These are phyloP conservation scores for Hymenotorrendiella dingleyae DNA, from an alignment of 2,329 filamentous ascomycete genomes.

Conservation along the genomic window DNA sequence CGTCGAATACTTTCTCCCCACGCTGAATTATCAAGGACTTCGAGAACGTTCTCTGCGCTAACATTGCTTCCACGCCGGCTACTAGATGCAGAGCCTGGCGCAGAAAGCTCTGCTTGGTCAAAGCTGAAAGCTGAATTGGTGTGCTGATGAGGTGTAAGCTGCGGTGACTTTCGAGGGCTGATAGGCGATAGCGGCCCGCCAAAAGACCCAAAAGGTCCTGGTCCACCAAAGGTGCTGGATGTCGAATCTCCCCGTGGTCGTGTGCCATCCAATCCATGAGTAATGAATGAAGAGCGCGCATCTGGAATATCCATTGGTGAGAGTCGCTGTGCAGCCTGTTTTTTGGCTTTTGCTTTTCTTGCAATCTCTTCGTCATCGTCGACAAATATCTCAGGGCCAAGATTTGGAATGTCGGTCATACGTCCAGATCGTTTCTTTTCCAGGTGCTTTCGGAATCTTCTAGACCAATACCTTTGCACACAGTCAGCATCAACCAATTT, in stretches of 20 bases:
- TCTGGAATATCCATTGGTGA: slow-evolving; percentile 23
- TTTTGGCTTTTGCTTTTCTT: slow-evolving; percentile 9
- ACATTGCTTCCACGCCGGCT: slow-evolving; percentile 63
- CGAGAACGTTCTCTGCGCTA: slow-evolving; percentile 70
- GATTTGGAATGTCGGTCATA: slow-evolving; percentile 71
- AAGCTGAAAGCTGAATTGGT: slow-evolving; percentile 30
- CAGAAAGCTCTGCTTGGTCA: slow-evolving; percentile 21
- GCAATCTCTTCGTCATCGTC: slow-evolving; percentile 59
- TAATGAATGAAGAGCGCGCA: slow-evolving; percentile 25
- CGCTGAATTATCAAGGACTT: slow-evolving; percentile 80
- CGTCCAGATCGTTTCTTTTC: slow-evolving; percentile 68
- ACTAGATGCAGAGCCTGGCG: slow-evolving; percentile 33
- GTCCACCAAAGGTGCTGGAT: slow-evolving; percentile 4
- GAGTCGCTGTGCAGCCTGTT: slow-evolving; percentile 16
- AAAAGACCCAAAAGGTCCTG: slow-evolving; percentile 2
- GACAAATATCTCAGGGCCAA: slow-evolving; percentile 83
- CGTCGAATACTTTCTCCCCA: slow-evolving; percentile 91
- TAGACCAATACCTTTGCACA: slow-evolving; percentile 63
- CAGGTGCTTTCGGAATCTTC: slow-evolving; percentile 71
- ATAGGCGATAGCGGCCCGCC: slow-evolving; percentile 14
- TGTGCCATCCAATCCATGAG: slow-evolving; percentile 26
- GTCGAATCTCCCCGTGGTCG: slow-evolving; percentile 19
- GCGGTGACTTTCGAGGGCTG: slow-evolving; percentile 20
- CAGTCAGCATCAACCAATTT: slow-evolving; percentile 17
- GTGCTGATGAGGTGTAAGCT: slow-evolving; percentile 32